Conservation (phyloP, 768 basidiomycete genomes). For the Termitomyces sp. region DNA sequence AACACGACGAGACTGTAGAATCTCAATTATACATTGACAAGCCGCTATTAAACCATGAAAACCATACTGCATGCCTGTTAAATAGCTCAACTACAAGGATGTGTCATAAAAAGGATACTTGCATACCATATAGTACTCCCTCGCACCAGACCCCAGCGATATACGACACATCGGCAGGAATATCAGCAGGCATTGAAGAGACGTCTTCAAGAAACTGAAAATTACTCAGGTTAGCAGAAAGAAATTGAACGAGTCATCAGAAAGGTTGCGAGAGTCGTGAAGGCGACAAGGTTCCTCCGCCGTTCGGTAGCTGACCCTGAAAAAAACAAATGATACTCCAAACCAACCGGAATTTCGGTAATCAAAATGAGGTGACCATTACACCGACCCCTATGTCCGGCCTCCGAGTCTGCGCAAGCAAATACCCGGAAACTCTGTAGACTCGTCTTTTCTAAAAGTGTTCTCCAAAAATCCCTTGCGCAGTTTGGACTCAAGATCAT, state of each 20-base stretch:
- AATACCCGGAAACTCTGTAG: too few relatives aligned
- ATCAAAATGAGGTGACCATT: not conserved
- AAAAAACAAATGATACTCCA: not conserved
- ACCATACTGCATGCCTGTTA: slow-evolving; percentile 21
- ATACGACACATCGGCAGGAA: slow-evolving; percentile 24
- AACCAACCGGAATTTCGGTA: not conserved
- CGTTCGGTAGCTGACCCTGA: not conserved
- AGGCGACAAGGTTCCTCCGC: not conserved
- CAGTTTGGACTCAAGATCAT: too few relatives aligned
- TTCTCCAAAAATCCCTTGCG: too few relatives aligned
- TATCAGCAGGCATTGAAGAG: slow-evolving; percentile 19
- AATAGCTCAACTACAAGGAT: not conserved
- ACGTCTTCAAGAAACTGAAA: not conserved
- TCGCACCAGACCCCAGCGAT: slow-evolving; percentile 27
- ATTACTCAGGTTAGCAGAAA: not conserved
- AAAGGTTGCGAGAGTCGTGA: not conserved
- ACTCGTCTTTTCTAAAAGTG: too few relatives aligned
- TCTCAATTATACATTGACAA: not conserved
- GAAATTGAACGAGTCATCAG: not conserved
- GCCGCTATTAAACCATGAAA: not conserved
- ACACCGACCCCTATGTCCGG: not conserved
- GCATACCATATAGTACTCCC: slow-evolving; percentile 22
- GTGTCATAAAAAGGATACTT: not conserved
- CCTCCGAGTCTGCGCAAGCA: not conserved
- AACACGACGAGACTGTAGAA: slow-evolving; percentile 19